Evolutionary conservation across 495 filamentous ascomycete species (phyloP).

Genomic region (Parmelia sp.): DNA sequence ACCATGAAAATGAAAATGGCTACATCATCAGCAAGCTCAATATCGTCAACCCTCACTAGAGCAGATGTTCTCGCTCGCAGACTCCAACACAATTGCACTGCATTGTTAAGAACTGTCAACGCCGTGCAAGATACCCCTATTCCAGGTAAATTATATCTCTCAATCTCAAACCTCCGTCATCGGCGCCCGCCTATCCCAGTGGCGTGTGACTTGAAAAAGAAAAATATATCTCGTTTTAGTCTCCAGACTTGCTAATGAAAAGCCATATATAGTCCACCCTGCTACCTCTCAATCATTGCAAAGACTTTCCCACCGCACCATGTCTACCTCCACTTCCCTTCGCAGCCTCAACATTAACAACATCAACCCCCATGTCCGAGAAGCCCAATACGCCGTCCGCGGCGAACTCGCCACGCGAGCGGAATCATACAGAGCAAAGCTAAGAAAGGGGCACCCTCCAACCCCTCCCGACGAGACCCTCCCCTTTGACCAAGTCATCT

Average conservation of each 20-base stretch:
- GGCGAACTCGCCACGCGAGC: slow-evolving; percentile 88
- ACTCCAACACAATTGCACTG: slow-evolving; percentile 19
- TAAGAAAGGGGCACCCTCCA: slow-evolving; percentile 42
- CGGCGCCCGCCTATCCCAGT: slow-evolving; percentile 12
- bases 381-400: slow-evolving; percentile 92
- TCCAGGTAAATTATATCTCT: background rate
- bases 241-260: background rate
- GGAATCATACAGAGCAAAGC: slow-evolving; percentile 73
- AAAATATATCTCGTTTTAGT: background rate
- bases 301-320: slow-evolving; percentile 37
- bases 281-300: background rate
- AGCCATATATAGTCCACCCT: background rate
- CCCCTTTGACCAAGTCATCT: slow-evolving; percentile 85
- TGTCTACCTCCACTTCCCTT: slow-evolving; percentile 50
- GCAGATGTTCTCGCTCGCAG: slow-evolving; percentile 14
- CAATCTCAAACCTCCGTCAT: background rate
- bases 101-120: background rate
- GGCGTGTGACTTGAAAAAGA: slow-evolving; percentile 1
- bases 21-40: background rate
- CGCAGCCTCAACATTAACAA: slow-evolving; percentile 71
- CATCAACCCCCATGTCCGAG: slow-evolving; percentile 80
- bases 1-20: background rate
- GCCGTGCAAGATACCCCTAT: background rate
- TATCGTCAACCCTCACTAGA: slow-evolving; percentile 21
- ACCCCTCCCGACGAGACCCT: slow-evolving; percentile 47